Conservation (phyloP, 306 rosid species). For the Lathyrus aphaca region DNA sequence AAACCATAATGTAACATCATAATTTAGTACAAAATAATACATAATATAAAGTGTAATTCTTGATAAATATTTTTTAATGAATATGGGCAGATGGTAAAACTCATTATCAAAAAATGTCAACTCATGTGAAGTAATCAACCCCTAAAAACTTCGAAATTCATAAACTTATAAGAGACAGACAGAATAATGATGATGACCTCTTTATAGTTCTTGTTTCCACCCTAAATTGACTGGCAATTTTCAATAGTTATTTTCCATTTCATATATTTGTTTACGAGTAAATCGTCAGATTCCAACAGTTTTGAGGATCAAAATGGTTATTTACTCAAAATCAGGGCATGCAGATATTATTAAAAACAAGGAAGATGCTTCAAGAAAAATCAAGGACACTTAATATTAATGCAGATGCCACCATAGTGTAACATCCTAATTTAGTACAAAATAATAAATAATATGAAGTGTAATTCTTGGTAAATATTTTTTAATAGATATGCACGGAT, state of each 20-base stretch:
- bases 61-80: background rate
- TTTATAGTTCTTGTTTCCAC: background rate
- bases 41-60: background rate
- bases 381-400: background rate
- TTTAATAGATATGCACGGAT: background rate
- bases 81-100: background rate
- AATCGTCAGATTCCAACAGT: background rate
- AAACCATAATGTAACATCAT: background rate
- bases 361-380: constrained; percentile 20
- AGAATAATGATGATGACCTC: background rate
- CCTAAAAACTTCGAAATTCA: background rate
- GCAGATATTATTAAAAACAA: constrained; percentile 1
- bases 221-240: background rate
- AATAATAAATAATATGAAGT: background rate
- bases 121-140: background rate
- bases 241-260: constrained; percentile 3
- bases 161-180: background rate
- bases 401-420: background rate
- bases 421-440: background rate
- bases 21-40: background rate
- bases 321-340: constrained; percentile 1
- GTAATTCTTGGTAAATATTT: background rate
- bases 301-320: background rate
- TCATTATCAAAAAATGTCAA: background rate
- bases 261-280: background rate